Base-by-base conservation (phyloP, 2,329 filamentous ascomycete species). In the Stagonosporopsis cucurbitacearum region DNA sequence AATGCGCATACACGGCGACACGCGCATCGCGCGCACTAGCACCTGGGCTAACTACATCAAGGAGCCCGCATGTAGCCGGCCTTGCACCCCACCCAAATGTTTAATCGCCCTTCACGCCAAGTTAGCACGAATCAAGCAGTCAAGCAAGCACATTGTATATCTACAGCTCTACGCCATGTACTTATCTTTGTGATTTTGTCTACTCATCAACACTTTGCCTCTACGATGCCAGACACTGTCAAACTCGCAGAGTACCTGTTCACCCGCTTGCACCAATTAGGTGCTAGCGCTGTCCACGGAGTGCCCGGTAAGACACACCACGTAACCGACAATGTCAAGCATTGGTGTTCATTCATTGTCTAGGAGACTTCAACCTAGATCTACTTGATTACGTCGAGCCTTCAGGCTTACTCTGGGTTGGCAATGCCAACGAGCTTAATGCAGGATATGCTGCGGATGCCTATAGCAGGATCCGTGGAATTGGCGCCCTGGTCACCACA, bases 401-500 rank as follows among this genome's bases (percentile, higher is more conserved):
- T 20, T 65, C 69, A 2, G 73, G 73, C 3, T 54, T 79, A n/a
- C 64, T 58, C 19, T 78, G 75, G 75, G 58, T 82, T 6, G 82
- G 82, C 57, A 84, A 80, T 54, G 73, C 77, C 42, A 85, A 85
- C 60, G 82, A 85, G 66, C 76, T 85, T 42, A 84, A 84, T 55
- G 79, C 80, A 3, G 81, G 73, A 2, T 84, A 84, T 57, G 81
- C 82, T 1, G 80, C 81, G 5, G 83, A 86, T 57, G 83, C 80
- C 6, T 86, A 85, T 60, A 78, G 81, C 3, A 74, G 83, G 15
- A 77, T 83, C 57, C 82, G 81, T 51, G 80, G 81, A 1, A 86
- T 91, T 30, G 82, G 83, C 4, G 88, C 88, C 26, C 75, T 92
- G 43, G 76, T 92, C 63, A 92, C 89, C 36, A 91, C 89, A 0